Percentiles rank a stretch among this genome's conserved stretches.
Evolutionary conservation across 345 rosid genomes (phyloP).

Genomic region (Moringa oleifera): DNA sequence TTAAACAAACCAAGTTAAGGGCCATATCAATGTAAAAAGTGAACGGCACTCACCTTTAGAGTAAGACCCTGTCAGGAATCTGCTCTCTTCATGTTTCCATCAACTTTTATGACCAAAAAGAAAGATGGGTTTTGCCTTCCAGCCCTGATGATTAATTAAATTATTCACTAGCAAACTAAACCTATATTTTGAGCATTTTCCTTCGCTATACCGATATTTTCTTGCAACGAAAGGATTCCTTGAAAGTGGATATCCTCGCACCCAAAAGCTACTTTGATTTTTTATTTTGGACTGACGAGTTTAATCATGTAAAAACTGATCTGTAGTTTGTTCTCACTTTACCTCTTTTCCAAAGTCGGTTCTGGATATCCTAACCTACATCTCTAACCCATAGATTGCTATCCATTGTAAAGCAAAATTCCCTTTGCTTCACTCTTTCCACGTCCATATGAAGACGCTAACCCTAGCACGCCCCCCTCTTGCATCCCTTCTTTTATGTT

Average conservation of each 20-base stretch:
- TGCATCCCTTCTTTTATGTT: conserved; percentile 13
- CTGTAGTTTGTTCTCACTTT: conserved; percentile 7
- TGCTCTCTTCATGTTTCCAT: conserved; percentile 17
- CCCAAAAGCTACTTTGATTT: conserved; percentile 21
- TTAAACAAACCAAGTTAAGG: no score
- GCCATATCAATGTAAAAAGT: no score
- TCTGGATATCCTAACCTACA: conserved; percentile 28
- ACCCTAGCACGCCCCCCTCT: conserved; percentile 5
- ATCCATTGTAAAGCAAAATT: conserved; percentile 22
- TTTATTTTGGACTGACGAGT: conserved; percentile 11
- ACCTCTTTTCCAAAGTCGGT: conserved; percentile 24
- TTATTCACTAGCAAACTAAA: not conserved
- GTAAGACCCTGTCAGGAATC: conserved; percentile 19
- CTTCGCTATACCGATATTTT: conserved; percentile 13
- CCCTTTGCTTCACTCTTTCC: conserved; percentile 13
- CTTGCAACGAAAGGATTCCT: conserved; percentile 48
- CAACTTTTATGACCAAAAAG: conserved; percentile 17
- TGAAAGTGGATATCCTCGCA: conserved; percentile 38
- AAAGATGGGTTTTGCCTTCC: conserved; percentile 16
- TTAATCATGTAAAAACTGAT: not conserved
- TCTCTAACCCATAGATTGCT: conserved; percentile 6
- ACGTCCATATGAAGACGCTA: conserved; percentile 13
- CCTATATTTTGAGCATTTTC: conserved; percentile 10
- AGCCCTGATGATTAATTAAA: conserved; percentile 6
- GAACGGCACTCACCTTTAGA: no score